Conservation (phyloP, 75 land plant species). For the Cunninghamia lanceolata region DNA sequence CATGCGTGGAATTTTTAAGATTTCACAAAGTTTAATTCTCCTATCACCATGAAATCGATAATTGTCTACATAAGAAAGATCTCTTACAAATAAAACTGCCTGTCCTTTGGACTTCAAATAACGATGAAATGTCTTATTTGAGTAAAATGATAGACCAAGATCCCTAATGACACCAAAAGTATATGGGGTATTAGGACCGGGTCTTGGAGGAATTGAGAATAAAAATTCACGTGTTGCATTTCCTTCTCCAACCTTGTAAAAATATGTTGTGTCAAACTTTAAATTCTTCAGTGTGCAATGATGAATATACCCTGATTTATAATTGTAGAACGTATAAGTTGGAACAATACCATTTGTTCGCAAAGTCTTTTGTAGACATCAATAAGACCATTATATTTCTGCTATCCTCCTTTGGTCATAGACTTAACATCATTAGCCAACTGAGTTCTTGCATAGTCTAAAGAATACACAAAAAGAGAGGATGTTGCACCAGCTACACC, state of each 20-base stretch:
- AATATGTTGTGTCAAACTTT: conserved; percentile 39
- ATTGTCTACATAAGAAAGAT: conserved; percentile 26
- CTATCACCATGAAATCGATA: no score
- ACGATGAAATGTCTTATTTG: conserved; percentile 35
- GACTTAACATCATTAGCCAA: no score
- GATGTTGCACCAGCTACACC: no score
- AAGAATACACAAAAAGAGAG: no score
- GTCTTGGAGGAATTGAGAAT: conserved; percentile 36
- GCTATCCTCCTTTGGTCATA: no score
- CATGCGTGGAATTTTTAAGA: no score
- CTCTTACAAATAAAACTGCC: conserved; percentile 41
- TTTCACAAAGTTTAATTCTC: no score
- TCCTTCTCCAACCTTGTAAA: conserved; percentile 41
- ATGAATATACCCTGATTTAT: conserved; percentile 53
- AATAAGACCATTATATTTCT: no score
- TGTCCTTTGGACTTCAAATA: conserved; percentile 37
- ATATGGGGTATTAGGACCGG: conserved; percentile 36
- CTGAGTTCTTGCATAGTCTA: no score
- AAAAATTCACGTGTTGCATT: conserved; percentile 36
- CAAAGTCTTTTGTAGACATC: no score
- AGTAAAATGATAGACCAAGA: conserved; percentile 46
- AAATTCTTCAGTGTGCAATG: conserved; percentile 25
- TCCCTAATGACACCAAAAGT: conserved; percentile 50
- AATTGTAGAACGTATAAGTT: conserved; percentile 36
- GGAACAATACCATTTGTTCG: conserved; percentile 25